Base-by-base conservation (phyloP, 345 rosid species). In the Litchi chinensis region DNA sequence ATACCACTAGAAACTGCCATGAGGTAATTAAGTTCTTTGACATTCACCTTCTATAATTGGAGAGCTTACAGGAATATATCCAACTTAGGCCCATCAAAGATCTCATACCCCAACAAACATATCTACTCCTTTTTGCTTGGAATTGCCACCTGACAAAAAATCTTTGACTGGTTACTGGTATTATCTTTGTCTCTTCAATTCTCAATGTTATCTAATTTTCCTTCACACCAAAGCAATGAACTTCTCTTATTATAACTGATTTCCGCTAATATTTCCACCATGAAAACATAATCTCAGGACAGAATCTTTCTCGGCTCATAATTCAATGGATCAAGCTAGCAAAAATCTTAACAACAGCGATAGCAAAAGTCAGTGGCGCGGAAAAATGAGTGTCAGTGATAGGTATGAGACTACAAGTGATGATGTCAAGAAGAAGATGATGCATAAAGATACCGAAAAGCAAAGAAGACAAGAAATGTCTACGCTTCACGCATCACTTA, bases 401-500 rank as follows among this genome's bases (percentile, higher is more conserved):
- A 81, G 43, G 8, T 57, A 56, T 6, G 86, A 75, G n/a, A 66
- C 50, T 80, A 13, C 68, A 1, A 77, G 72, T 32, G 76, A 79
- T 43, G 75, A 75, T 39, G 69, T 9, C 48, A 79, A 79, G 74
- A 90, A 88, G 88, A 95, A 88, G 86, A 79, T 77, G 86, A 73
- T 81, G 79, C 98, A 90, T 68, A 83, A 93, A 73, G 93, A 92
- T 63, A 76, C 83, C 44, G 99, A 95, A 80, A 86, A 85, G 72
- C 91, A 84, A 80, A 84, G 98, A 43, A 86, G 98, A 79, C 91
- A 86, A 81, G 93, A 91, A 66, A 92, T 95, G 98, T 66, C 93
- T 32, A 41, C 89, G 77, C 94, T 92, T 70, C 81, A 86, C 67
- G 56, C 83, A 2, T 80, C 88, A 24, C 97, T 95, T 71, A 87